These are phyloP conservation scores for Rubus idaeus DNA, from an alignment of 306 rosid species.

Conservation along the genomic window DNA sequence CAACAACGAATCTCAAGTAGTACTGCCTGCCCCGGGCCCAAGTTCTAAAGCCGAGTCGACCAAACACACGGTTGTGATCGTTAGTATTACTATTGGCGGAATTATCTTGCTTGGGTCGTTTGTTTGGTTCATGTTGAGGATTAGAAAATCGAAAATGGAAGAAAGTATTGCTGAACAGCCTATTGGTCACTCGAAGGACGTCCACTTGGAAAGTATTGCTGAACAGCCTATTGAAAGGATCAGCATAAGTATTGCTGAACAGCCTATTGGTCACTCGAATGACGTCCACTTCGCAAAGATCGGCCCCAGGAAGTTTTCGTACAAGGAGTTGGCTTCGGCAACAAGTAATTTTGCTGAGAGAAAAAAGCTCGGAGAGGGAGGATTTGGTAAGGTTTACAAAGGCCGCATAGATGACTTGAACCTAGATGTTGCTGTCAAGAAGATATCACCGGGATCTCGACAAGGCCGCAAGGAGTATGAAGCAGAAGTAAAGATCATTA, in stretches of 20 bases:
- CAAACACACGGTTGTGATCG: no score
- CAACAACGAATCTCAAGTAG: no score
- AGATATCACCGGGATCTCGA: background rate
- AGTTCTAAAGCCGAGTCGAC: no score
- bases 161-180: background rate
- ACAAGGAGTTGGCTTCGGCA: background rate
- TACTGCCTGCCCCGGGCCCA: no score
- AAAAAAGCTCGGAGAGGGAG: background rate
- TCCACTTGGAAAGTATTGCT: background rate
- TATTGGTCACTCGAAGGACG: no score
- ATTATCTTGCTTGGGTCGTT: no score
- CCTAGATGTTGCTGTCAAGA: constrained; percentile 37
- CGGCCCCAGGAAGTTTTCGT: background rate
- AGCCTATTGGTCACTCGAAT: no score
- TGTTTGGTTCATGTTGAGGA: no score
- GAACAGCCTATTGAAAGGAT: background rate
- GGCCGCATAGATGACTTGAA: constrained; percentile 29
- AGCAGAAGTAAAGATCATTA: constrained; percentile 35
- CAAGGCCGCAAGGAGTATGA: constrained; percentile 38
- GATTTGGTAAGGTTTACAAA: constrained; percentile 16
- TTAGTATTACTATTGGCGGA: no score
- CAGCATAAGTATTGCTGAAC: no score
- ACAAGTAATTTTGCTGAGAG: background rate
- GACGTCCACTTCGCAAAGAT: background rate
- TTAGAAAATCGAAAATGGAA: no score